These are phyloP conservation scores for Scytalidium lignicola DNA, from an alignment of 2,329 filamentous ascomycete genomes.

Conservation along the genomic window DNA sequence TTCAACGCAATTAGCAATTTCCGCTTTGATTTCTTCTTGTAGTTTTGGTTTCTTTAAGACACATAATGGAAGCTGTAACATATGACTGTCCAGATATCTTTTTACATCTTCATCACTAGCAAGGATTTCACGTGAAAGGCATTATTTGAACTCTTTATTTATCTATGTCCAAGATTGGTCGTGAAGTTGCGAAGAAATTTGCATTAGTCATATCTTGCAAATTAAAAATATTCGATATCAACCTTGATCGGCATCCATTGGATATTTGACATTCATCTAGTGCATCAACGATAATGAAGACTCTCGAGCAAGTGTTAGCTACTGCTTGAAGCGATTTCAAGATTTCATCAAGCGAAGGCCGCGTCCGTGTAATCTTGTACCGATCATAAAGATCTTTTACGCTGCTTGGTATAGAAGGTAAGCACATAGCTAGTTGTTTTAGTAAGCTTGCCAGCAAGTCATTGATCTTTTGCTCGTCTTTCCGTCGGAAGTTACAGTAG, in stretches of 20 bases:
- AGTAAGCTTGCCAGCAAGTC: constrained; percentile 25
- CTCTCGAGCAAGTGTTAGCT: constrained; percentile 13
- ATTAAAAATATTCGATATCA: constrained; percentile 23
- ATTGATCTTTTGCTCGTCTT: constrained; percentile 18
- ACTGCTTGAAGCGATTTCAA: constrained; percentile 13
- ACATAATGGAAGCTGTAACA: constrained; percentile 15
- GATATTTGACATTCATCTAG: constrained; percentile 12
- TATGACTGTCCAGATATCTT: constrained; percentile 20
- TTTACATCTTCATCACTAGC: constrained; percentile 21
- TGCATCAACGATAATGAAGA: constrained; percentile 16
- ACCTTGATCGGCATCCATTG: constrained; percentile 7
- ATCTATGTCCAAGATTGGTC: constrained; percentile 18
- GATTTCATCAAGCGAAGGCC: constrained; percentile 21
- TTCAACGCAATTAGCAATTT: constrained; percentile 17
- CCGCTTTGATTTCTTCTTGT: constrained; percentile 16
- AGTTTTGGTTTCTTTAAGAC: constrained; percentile 11
- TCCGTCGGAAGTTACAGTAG: constrained; percentile 27
- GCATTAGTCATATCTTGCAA: constrained; percentile 11
- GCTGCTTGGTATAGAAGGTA: constrained; percentile 8
- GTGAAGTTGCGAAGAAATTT: constrained; percentile 27
- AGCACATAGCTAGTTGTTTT: constrained; percentile 25
- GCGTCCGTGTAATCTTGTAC: constrained; percentile 15
- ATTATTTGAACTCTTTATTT: constrained; percentile 9
- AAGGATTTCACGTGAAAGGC: neutral
- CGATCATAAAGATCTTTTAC: constrained; percentile 21